A percentile compares a stretch with the other conserved stretches of the same genome.
Conservation (phyloP, 345 rosid species). For the Boechera retrofracta region DNA sequence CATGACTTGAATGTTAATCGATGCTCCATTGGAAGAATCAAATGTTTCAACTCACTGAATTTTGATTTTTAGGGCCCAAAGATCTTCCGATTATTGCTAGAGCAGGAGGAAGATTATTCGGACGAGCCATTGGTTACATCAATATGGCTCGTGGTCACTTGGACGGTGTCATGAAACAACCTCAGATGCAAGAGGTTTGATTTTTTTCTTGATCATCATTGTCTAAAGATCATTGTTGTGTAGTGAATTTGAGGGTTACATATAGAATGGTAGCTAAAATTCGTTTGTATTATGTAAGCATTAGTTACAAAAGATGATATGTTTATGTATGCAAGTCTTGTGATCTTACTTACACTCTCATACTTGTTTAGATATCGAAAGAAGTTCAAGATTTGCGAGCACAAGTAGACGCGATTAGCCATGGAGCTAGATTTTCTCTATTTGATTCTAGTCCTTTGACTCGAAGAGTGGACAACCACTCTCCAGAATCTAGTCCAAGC, state of each 20-base stretch:
- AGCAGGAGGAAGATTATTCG: constrained; percentile 78
- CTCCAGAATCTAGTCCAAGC: constrained; percentile 46
- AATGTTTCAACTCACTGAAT: not conserved
- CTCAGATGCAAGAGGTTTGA: constrained; percentile 88
- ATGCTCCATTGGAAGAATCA: not conserved
- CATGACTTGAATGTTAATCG: not conserved
- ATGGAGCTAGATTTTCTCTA: constrained; percentile 73
- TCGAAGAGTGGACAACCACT: constrained; percentile 59
- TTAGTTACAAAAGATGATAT: not conserved
- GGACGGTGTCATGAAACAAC: constrained; percentile 77
- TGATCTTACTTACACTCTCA: not conserved
- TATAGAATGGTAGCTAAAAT: not conserved
- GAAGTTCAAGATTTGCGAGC: constrained; percentile 87
- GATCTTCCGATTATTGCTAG: constrained; percentile 80
- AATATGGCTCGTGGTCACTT: constrained; percentile 92
- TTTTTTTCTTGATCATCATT: not conserved
- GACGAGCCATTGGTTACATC: constrained; percentile 80
- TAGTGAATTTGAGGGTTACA: not conserved
- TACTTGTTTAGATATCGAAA: constrained; percentile 67
- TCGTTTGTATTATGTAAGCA: too few relatives aligned
- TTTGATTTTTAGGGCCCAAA: constrained; percentile 60
- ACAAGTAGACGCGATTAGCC: constrained; percentile 83
- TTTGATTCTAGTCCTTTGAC: constrained; percentile 78
- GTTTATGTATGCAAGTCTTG: not conserved
- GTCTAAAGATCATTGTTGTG: not conserved